Percentiles rank a stretch among this genome's conserved stretches.
Conservation (phyloP, 495 filamentous ascomycete species). For the Penicillium silybi region DNA sequence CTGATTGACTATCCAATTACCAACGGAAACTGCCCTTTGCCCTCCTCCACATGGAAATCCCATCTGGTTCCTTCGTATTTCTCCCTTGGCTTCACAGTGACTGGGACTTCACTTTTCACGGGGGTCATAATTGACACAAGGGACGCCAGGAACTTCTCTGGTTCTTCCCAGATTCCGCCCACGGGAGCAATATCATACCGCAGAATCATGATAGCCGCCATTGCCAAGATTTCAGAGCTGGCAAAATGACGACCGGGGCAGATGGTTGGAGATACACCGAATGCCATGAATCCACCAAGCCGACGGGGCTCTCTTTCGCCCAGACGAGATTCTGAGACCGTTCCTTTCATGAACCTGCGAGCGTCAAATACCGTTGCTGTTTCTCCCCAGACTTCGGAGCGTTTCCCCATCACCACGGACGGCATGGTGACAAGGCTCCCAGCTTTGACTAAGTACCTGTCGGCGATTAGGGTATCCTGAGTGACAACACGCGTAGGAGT, state of each 20-base stretch:
- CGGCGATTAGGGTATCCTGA: constrained; percentile 29
- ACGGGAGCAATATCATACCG: constrained; percentile 35
- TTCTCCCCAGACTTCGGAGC: constrained; percentile 26
- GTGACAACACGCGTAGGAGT: constrained; percentile 22
- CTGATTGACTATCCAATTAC: constrained; percentile 17
- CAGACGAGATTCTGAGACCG: neutral
- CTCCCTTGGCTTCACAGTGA: constrained; percentile 12
- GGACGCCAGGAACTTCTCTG: constrained; percentile 11
- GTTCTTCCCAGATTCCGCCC: constrained; percentile 17
- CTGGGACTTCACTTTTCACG: constrained; percentile 10
- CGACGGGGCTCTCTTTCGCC: constrained; percentile 10
- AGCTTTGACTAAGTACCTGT: constrained; percentile 28
- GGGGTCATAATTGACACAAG: constrained; percentile 18
- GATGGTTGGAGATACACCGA: constrained; percentile 40
- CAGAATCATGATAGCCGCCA: constrained; percentile 36
- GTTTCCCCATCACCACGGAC: constrained; percentile 11
- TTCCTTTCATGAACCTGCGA: constrained; percentile 24
- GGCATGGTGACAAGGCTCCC: constrained; percentile 27
- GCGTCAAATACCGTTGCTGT: constrained; percentile 25
- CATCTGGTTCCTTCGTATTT: constrained; percentile 24
- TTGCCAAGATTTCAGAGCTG: constrained; percentile 33
- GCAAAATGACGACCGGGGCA: constrained; percentile 50
- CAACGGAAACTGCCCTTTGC: constrained; percentile 22
- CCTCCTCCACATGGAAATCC: constrained; percentile 19
- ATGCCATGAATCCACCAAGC: constrained; percentile 31